phyloP scores from a whole-genome alignment of 805 yeast species.

The Yarrowia sp. region DNA sequence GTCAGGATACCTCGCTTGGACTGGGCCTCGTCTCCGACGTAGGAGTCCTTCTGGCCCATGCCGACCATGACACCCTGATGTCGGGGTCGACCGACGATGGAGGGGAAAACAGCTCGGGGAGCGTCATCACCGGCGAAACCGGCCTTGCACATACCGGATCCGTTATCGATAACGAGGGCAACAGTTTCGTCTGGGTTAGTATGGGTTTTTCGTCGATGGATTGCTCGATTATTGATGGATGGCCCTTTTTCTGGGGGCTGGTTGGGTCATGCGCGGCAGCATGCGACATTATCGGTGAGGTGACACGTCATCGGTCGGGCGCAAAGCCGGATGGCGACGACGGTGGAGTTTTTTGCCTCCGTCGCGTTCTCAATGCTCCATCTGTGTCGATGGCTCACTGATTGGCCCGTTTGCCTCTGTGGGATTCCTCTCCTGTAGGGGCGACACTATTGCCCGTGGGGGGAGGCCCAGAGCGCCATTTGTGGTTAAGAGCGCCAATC shows the following conservation, averaged over 20 bases:
- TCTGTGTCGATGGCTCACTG: neutral
- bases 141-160: constrained; percentile 99
- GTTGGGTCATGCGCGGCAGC: neutral
- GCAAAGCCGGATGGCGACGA: neutral
- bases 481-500: neutral
- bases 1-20: constrained; percentile 99
- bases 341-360: neutral
- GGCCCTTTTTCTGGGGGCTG: neutral
- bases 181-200: constrained; percentile 36
- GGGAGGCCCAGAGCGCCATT: constrained; percentile 1
- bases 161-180: constrained; percentile 88
- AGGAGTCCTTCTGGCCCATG: constrained; percentile 99
- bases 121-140: constrained; percentile 99
- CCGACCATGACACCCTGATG: constrained; percentile 99
- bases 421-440: neutral
- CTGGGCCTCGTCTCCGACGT: constrained; percentile 99
- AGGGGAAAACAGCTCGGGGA: constrained; percentile 99
- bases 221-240: neutral
- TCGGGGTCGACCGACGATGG: constrained; percentile 99
- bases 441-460: too few relatives aligned
- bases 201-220: neutral
- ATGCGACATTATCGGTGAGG: constrained; percentile 16
- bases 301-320: constrained; percentile 7
- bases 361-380: neutral
- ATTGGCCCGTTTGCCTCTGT: neutral